Evolutionary conservation across 2,329 filamentous ascomycete genomes (phyloP).

Genomic region (Huntiella moniliformis): DNA sequence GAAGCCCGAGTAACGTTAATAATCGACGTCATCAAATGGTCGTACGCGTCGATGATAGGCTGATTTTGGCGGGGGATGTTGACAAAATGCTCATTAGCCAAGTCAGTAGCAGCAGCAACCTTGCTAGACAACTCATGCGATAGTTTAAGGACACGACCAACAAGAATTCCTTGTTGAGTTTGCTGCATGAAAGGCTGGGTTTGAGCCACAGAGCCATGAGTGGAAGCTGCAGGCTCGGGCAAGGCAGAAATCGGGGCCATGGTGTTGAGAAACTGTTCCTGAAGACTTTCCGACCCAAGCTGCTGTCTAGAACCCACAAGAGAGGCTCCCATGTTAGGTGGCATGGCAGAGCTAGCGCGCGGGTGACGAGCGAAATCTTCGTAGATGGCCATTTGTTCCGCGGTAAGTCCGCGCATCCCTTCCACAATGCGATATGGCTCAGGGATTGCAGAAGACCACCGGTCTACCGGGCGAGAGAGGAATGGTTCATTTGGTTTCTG

Average conservation of each 20-base stretch:
- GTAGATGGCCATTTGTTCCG: conserved; percentile 87
- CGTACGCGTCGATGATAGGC: conserved; percentile 41
- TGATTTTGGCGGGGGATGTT: conserved; percentile 37
- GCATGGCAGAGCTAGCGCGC: conserved; percentile 37
- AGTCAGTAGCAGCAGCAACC: conserved; percentile 22
- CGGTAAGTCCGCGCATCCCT: conserved; percentile 51
- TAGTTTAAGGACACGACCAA: conserved; percentile 38
- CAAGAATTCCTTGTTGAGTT: conserved; percentile 29
- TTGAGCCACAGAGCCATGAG: conserved; percentile 30
- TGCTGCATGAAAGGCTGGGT: conserved; percentile 20
- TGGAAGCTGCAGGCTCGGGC: conserved; percentile 38
- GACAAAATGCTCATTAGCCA: conserved; percentile 38
- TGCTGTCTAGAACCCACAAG: conserved; percentile 42
- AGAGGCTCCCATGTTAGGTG: conserved; percentile 36
- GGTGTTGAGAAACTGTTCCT: conserved; percentile 37
- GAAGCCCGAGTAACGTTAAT: conserved; percentile 44
- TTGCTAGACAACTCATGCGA: conserved; percentile 35
- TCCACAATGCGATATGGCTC: conserved; percentile 80
- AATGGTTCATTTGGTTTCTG: conserved; percentile 69
- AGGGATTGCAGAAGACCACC: conserved; percentile 86
- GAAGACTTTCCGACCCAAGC: conserved; percentile 43
- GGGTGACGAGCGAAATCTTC: conserved; percentile 87
- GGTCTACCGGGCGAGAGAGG: conserved; percentile 61
- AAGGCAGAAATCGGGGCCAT: conserved; percentile 40
- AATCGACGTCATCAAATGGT: conserved; percentile 41